These are phyloP conservation scores for Hypoxylon lienhwacheense DNA, from an alignment of 495 filamentous ascomycete genomes.

Conservation along the genomic window DNA sequence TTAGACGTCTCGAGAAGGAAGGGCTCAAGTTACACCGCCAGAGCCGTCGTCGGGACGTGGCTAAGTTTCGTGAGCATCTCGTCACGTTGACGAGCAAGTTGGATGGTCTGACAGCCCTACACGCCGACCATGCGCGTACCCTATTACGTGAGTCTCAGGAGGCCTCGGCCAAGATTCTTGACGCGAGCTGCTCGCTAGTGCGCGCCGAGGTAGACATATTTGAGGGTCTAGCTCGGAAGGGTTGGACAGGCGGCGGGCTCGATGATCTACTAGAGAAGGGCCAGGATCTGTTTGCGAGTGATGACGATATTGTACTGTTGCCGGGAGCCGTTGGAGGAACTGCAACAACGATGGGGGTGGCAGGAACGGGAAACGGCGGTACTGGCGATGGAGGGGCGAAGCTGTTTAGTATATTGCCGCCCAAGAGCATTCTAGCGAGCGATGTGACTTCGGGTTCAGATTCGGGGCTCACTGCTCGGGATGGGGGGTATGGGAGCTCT, in stretches of 20 bases:
- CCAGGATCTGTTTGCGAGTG: slow-evolving; percentile 61
- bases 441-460: slow-evolving; percentile 42
- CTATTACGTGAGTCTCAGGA: slow-evolving; percentile 61
- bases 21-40: slow-evolving; percentile 60
- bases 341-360: slow-evolving; percentile 2
- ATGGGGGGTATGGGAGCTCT: slow-evolving; percentile 29
- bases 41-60: slow-evolving; percentile 53
- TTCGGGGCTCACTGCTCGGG: slow-evolving; percentile 24
- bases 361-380: slow-evolving; percentile 16
- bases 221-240: slow-evolving; percentile 63
- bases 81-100: slow-evolving; percentile 61
- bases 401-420: slow-evolving; percentile 61
- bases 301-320: slow-evolving; percentile 41
- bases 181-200: slow-evolving; percentile 62
- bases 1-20: slow-evolving; percentile 61
- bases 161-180: slow-evolving; percentile 58
- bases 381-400: slow-evolving; percentile 45
- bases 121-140: slow-evolving; percentile 58
- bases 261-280: slow-evolving; percentile 63
- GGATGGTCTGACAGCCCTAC: slow-evolving; percentile 60
- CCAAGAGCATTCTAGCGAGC: slow-evolving; percentile 55
- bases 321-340: slow-evolving; percentile 29
- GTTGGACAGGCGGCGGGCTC: slow-evolving; percentile 64
- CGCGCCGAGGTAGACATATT: slow-evolving; percentile 68
- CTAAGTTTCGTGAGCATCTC: slow-evolving; percentile 55